Conservation (phyloP, 805 yeast species). For the Cyberlindnera veronae region DNA sequence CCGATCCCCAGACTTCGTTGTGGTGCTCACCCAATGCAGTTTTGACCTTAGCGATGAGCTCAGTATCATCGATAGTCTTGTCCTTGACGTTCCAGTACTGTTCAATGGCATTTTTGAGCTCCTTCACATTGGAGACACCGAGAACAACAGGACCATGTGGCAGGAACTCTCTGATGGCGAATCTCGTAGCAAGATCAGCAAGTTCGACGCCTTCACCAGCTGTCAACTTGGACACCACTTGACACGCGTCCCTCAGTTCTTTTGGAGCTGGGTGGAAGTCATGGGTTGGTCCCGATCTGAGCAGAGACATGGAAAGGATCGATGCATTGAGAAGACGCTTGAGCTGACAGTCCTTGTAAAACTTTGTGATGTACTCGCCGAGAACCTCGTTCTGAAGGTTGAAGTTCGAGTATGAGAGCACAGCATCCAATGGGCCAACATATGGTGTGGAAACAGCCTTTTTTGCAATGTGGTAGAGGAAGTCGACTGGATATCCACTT, state of each 20-base stretch:
- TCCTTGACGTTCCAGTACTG: constrained; percentile 50
- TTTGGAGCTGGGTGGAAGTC: constrained; percentile 77
- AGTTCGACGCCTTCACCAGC: constrained; percentile 49
- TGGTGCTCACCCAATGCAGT: constrained; percentile 48
- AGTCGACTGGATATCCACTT: constrained; percentile 83
- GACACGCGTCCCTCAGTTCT: constrained; percentile 46
- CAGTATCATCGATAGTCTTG: constrained; percentile 28
- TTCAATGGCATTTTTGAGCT: constrained; percentile 58
- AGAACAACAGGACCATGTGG: constrained; percentile 57
- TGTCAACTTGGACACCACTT: constrained; percentile 38
- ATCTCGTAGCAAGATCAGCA: constrained; percentile 80
- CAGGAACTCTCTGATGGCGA: constrained; percentile 49
- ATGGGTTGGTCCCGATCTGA: constrained; percentile 64
- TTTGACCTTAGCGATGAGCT: constrained; percentile 40
- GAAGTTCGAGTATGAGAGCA: constrained; percentile 76
- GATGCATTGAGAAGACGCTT: constrained; percentile 72
- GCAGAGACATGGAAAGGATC: constrained; percentile 81
- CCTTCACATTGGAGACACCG: constrained; percentile 67
- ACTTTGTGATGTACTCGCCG: constrained; percentile 43
- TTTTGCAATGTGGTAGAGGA: constrained; percentile 51
- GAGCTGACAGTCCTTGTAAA: constrained; percentile 51
- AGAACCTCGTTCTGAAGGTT: constrained; percentile 72
- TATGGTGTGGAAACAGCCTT: constrained; percentile 32
- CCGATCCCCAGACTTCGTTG: constrained; percentile 65
- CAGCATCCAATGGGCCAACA: constrained; percentile 67